A percentile compares a stretch with the other conserved stretches of the same genome.
phyloP scores from a whole-genome alignment of 169 alveolate species.

The Toxoplasma gondii region DNA sequence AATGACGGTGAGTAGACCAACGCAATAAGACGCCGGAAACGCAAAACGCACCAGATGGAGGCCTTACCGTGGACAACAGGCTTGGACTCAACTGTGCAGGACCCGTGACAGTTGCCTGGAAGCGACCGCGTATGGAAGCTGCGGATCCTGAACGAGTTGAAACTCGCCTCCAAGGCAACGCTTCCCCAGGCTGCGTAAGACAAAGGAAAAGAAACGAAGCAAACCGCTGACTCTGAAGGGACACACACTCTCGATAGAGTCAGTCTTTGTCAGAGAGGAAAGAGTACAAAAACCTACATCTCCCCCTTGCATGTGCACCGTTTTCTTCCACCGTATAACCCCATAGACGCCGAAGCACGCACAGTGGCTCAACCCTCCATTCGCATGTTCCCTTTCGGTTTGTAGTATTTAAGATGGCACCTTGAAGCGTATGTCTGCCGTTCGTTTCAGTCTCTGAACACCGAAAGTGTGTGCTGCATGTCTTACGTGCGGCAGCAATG shows the following conservation, averaged over 20 bases:
- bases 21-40: not conserved
- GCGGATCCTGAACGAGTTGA: not conserved
- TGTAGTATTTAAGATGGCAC: too few relatives aligned
- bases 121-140: not conserved
- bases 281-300: too few relatives aligned
- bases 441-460: too few relatives aligned
- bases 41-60: not conserved
- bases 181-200: not conserved
- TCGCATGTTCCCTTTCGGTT: too few relatives aligned
- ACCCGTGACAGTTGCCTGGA: not conserved
- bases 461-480: not conserved
- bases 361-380: too few relatives aligned
- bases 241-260: too few relatives aligned
- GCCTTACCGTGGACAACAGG: not conserved
- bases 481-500: conserved; percentile 63
- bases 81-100: not conserved
- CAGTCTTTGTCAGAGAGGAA: too few relatives aligned
- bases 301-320: too few relatives aligned
- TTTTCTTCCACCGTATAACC: too few relatives aligned
- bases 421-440: too few relatives aligned
- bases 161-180: not conserved
- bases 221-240: not conserved
- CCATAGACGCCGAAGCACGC: too few relatives aligned
- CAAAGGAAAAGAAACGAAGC: not conserved
- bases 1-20: not conserved